A percentile compares a stretch with the other conserved stretches of the same genome.
These are phyloP conservation scores for Colletotrichum euphorbiae DNA, from an alignment of 2,329 filamentous ascomycete genomes.

Conservation along the genomic window DNA sequence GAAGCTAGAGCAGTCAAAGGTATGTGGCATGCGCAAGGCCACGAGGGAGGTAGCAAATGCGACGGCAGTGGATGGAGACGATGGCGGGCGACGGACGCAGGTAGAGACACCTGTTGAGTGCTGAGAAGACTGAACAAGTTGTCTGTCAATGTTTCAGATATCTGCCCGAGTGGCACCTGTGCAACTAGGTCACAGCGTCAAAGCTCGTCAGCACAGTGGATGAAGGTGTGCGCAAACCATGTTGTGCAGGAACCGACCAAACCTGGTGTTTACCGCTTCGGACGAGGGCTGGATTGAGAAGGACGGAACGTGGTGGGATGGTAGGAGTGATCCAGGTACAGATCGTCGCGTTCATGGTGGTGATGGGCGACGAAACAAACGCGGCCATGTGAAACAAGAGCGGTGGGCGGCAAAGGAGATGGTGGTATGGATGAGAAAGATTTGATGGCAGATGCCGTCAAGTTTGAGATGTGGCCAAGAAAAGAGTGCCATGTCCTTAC, in stretches of 20 bases:
- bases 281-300: conserved; percentile 33
- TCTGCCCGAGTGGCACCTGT: conserved; percentile 33
- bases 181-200: conserved; percentile 31
- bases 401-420: conserved; percentile 31
- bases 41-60: conserved; percentile 30
- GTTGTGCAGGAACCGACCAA: conserved; percentile 30
- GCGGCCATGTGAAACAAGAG: conserved; percentile 39
- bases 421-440: conserved; percentile 24
- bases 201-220: conserved; percentile 25
- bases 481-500: conserved; percentile 13
- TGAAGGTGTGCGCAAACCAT: conserved; percentile 24
- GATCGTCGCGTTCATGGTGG: conserved; percentile 26
- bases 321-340: conserved; percentile 26
- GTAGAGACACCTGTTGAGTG: conserved; percentile 21
- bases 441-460: conserved; percentile 38
- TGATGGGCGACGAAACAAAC: conserved; percentile 36
- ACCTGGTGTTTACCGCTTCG: conserved; percentile 32
- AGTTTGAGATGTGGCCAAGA: conserved; percentile 33
- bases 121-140: conserved; percentile 33
- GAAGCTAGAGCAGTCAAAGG: conserved; percentile 32
- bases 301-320: conserved; percentile 29
- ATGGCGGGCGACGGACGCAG: background rate
- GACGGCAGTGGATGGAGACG: conserved; percentile 10
- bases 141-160: conserved; percentile 41
- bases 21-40: conserved; percentile 19